Evolutionary conservation across 2,329 filamentous ascomycete genomes (phyloP).

Genomic region (Fusarium compactum): DNA sequence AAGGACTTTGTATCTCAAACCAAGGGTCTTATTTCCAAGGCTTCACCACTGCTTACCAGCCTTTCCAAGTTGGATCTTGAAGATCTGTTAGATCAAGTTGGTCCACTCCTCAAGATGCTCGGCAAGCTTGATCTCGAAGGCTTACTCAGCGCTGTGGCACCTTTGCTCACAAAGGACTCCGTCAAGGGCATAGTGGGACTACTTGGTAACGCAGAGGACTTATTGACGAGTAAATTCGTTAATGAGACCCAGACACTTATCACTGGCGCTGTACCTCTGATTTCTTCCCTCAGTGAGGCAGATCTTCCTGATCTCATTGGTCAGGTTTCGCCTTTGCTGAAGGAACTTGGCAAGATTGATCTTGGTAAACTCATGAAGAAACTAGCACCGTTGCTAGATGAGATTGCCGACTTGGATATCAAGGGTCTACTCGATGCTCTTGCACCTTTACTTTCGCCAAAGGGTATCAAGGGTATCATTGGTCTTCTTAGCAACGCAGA

Average conservation of each 20-base stretch:
- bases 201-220: conserved; percentile 47
- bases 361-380: conserved; percentile 48
- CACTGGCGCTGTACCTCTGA: conserved; percentile 45
- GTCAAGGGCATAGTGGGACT: conserved; percentile 51
- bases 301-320: conserved; percentile 46
- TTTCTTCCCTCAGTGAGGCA: conserved; percentile 36
- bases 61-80: conserved; percentile 52
- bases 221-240: conserved; percentile 48
- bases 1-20: conserved; percentile 46
- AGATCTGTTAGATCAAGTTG: conserved; percentile 50
- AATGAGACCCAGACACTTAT: conserved; percentile 48
- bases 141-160: conserved; percentile 45
- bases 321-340: conserved; percentile 49
- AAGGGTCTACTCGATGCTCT: conserved; percentile 51
- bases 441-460: conserved; percentile 51
- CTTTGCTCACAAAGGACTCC: conserved; percentile 46
- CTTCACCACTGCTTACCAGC: conserved; percentile 50
- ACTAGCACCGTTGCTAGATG: conserved; percentile 48
- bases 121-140: conserved; percentile 50
- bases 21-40: conserved; percentile 45
- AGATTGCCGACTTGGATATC: conserved; percentile 50
- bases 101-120: conserved; percentile 52
- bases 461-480: conserved; percentile 51
- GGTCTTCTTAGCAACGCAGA: conserved; percentile 54
- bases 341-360: conserved; percentile 49